These are phyloP conservation scores for Colletotrichum theobromicola DNA, from an alignment of 2,329 filamentous ascomycete species.

Conservation along the genomic window DNA sequence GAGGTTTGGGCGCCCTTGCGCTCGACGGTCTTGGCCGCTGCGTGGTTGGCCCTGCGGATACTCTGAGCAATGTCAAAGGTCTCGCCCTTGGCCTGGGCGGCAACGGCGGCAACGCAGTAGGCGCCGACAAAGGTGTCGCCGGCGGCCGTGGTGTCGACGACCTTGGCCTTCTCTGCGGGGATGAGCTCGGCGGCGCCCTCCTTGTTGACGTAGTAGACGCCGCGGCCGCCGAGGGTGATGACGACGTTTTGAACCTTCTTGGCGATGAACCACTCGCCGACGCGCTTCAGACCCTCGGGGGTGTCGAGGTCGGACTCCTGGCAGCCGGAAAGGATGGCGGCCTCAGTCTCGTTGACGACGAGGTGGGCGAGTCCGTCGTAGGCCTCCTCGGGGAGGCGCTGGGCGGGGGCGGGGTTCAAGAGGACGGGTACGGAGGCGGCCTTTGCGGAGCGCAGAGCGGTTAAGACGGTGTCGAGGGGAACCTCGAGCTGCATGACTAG, in stretches of 20 bases:
- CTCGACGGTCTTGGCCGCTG: slow-evolving; percentile 46
- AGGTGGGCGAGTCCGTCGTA: slow-evolving; percentile 77
- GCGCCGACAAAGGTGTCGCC: slow-evolving; percentile 94
- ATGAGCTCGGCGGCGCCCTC: slow-evolving; percentile 52
- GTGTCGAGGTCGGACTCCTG: slow-evolving; percentile 54
- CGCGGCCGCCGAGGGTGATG: slow-evolving; percentile 82
- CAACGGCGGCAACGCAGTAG: slow-evolving; percentile 78
- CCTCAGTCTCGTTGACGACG: slow-evolving; percentile 91
- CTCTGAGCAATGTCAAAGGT: slow-evolving; percentile 63
- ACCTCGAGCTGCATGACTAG: slow-evolving; percentile 83
- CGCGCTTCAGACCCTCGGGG: slow-evolving; percentile 46
- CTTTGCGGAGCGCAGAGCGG: slow-evolving; percentile 59
- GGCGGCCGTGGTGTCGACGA: slow-evolving; percentile 92
- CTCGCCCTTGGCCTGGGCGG: slow-evolving; percentile 28
- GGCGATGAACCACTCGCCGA: slow-evolving; percentile 66
- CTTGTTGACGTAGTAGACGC: slow-evolving; percentile 69
- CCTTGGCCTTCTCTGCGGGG: slow-evolving; percentile 70
- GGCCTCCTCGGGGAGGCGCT: slow-evolving; percentile 67
- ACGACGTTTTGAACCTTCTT: slow-evolving; percentile 79
- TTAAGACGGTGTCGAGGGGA: slow-evolving; percentile 68
- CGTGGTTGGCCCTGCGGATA: slow-evolving; percentile 55
- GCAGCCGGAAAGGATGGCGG: slow-evolving; percentile 70
- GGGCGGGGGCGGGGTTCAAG: slow-evolving; percentile 85
- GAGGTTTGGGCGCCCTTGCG: slow-evolving; percentile 48
- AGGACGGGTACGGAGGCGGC: slow-evolving; percentile 65